These are phyloP conservation scores for Sordariomycetes sp. DNA, from an alignment of 2,329 filamentous ascomycete species.

Conservation along the genomic window DNA sequence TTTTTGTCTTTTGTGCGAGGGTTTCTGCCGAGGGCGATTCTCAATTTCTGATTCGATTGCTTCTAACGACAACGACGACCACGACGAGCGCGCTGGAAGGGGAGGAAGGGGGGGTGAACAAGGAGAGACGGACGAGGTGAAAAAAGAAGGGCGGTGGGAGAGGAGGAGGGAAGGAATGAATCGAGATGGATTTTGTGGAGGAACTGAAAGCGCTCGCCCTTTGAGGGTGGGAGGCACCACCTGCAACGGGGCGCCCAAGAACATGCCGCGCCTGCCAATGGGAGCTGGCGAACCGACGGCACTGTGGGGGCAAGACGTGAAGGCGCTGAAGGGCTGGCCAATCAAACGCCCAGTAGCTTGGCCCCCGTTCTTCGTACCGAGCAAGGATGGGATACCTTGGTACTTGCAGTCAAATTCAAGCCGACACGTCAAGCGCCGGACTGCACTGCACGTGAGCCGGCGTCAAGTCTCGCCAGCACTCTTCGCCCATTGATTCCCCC, in stretches of 20 bases:
- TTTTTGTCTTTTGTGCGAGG: conserved; percentile 7
- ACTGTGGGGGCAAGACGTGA: neutral
- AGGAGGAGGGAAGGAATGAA: conserved; percentile 17
- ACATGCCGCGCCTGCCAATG: neutral
- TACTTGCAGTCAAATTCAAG: neutral
- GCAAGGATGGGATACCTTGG: neutral
- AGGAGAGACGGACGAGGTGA: conserved; percentile 20
- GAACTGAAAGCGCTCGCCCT: conserved; percentile 9
- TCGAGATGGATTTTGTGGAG: conserved; percentile 12
- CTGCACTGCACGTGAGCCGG: too few relatives aligned
- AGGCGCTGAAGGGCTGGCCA: conserved; percentile 3
- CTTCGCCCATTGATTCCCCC: too few relatives aligned
- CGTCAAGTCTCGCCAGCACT: too few relatives aligned
- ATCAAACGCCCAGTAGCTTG: neutral
- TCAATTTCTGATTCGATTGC: conserved; percentile 9
- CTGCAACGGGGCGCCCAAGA: neutral
- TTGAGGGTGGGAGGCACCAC: conserved; percentile 5
- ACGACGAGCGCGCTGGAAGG: conserved; percentile 17
- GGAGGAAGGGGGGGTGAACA: conserved; percentile 18
- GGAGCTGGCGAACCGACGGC: conserved; percentile 1
- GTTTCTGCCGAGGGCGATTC: neutral
- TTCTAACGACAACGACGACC: conserved; percentile 16
- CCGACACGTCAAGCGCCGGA: neutral
- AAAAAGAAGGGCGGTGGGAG: conserved; percentile 20
- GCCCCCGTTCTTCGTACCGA: neutral